Evolutionary conservation across 139 green algal species (phyloP), one percentile per base, ranked within the genome.

Genomic region (Chlorella ohadii): DNA sequence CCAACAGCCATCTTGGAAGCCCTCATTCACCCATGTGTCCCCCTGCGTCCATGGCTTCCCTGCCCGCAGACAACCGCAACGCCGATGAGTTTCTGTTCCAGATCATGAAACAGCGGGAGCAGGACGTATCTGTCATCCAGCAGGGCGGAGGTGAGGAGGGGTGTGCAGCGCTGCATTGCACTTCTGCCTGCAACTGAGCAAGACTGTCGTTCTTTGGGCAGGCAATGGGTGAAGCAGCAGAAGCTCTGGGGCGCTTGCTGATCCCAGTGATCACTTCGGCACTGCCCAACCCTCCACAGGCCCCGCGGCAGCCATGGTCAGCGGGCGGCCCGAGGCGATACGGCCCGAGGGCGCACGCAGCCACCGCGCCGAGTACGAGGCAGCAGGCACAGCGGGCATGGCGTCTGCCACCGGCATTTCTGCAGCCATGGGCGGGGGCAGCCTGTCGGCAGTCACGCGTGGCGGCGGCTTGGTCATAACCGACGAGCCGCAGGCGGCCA

Each of bases 361-460:
- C 72, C n/a, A 44, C 25, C 17, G 36, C 6, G 72, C 47, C 6
- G 72, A 79, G 47, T 79, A 79, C n/a, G 72, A 79, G 72, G n/a
- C 71, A n/a, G 67, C 67, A 19, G 56, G 9, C 9, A 19, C 3
- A 22, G 56, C 56, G 56, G 63, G 27, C 63, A 19, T 17, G 34
- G 67, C 67, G 20, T 36, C 33, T 3, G 34, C 34, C 25, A 38
- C 67, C 6, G 67, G 67, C 2, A 38, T 41, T 22, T 47, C 67
- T 5, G 47, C 39, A 3, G 47, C n/a, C 13, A 31, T 27, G 19
- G 72, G 44, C n/a, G 44, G 44, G 0, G 44, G 44, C 44, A 61
- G 64, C 64, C 64, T 47, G 51, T 59, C 51, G 51, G 51, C 51
- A 23, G 51, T 59, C 11, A 9, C 11, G 51, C 51, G 4, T 9